A percentile compares a stretch with the other conserved stretches of the same genome.
Evolutionary conservation across 2,329 filamentous ascomycete species (phyloP).

Genomic region (Fusarium concolor): DNA sequence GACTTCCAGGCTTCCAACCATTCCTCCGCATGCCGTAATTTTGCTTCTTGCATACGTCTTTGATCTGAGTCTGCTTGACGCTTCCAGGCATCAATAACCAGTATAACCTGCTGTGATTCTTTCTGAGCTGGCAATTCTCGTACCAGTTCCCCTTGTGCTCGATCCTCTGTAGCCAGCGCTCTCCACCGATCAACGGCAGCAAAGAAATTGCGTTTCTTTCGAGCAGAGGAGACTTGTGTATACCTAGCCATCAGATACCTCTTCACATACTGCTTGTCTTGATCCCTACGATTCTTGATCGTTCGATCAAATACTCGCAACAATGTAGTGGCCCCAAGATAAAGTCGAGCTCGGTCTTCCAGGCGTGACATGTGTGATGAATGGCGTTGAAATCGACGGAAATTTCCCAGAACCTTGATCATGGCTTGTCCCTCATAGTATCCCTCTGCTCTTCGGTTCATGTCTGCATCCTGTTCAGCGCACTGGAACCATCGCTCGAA

Average conservation of each 20-base stretch:
- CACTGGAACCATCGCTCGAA: conserved; percentile 49
- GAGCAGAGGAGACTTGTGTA: conserved; percentile 49
- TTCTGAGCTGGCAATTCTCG: conserved; percentile 26
- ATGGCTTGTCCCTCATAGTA: conserved; percentile 33
- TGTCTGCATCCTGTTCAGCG: conserved; percentile 34
- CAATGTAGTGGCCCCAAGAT: conserved; percentile 47
- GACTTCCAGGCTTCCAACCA: conserved; percentile 44
- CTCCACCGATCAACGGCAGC: conserved; percentile 49
- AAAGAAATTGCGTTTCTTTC: conserved; percentile 51
- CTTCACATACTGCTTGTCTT: conserved; percentile 48
- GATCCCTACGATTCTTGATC: conserved; percentile 43
- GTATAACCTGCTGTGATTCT: conserved; percentile 18
- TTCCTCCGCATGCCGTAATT: conserved; percentile 34
- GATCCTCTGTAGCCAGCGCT: conserved; percentile 20
- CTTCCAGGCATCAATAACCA: conserved; percentile 39
- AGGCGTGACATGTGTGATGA: conserved; percentile 37
- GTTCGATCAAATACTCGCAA: conserved; percentile 45
- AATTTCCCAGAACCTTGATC: conserved; percentile 11
- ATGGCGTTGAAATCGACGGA: conserved; percentile 26
- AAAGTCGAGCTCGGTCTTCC: conserved; percentile 47
- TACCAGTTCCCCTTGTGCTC: conserved; percentile 28
- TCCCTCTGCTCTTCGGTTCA: conserved; percentile 34
- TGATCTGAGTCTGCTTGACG: conserved; percentile 30
- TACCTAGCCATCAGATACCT: conserved; percentile 52
- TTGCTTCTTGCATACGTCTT: conserved; percentile 32